These are phyloP conservation scores for Boletus reticuloceps DNA, from an alignment of 768 basidiomycete species.

Conservation along the genomic window DNA sequence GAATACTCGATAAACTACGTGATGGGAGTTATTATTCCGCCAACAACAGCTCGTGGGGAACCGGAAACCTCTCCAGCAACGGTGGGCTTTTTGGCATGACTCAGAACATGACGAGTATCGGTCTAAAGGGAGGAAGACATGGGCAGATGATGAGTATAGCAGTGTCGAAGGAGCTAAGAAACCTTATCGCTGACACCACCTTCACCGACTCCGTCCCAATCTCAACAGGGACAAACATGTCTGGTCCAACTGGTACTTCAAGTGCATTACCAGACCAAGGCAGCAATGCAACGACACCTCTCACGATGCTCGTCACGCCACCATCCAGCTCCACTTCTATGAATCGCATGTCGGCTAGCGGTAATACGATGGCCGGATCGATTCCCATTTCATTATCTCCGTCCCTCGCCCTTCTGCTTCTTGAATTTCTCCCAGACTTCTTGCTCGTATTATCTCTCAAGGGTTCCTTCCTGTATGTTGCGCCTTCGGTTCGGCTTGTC, in stretches of 20 bases:
- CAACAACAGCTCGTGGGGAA: conserved; percentile 44
- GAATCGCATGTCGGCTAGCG: conserved; percentile 8
- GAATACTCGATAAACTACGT: conserved; percentile 73
- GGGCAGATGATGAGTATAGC: conserved; percentile 32
- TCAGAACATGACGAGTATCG: conserved; percentile 20
- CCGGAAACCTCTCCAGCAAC: not conserved
- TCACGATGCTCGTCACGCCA: conserved; percentile 19
- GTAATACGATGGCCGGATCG: conserved; percentile 25
- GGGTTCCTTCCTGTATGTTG: conserved; percentile 89
- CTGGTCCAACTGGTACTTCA: conserved; percentile 23
- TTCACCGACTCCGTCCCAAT: conserved; percentile 51
- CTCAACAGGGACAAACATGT: conserved; percentile 37
- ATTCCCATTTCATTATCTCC: conserved; percentile 47
- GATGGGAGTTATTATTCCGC: conserved; percentile 71
- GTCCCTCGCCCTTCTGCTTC: conserved; percentile 42
- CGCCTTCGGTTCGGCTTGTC: conserved; percentile 72
- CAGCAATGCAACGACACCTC: conserved; percentile 10
- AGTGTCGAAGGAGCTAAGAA: conserved; percentile 53
- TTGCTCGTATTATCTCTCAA: conserved; percentile 90
- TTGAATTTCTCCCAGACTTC: conserved; percentile 72
- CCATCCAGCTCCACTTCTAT: conserved; percentile 15
- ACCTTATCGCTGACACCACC: conserved; percentile 42
- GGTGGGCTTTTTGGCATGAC: not conserved
- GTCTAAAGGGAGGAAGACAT: conserved; percentile 22
- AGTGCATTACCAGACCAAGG: conserved; percentile 11